A percentile compares a stretch with the other conserved stretches of the same genome.
phyloP scores from a whole-genome alignment of 345 rosid species.

The Bretschneidera sinensis region DNA sequence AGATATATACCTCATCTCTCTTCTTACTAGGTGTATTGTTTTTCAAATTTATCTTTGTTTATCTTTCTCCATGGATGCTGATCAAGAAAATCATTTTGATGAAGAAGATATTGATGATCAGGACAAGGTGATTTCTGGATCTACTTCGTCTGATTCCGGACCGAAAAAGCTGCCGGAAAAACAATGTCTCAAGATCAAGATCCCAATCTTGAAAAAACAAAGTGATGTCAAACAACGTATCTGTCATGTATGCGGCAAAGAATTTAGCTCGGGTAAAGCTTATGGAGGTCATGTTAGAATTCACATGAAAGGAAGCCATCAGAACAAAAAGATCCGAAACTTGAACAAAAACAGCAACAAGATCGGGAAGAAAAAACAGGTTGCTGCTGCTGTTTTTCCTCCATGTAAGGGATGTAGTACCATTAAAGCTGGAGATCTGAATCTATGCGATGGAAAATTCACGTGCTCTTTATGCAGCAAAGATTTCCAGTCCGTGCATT shows the following conservation, averaged over 20 bases:
- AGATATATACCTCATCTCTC: no score
- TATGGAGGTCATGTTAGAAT: conserved; percentile 41
- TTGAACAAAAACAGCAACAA: conserved; percentile 6
- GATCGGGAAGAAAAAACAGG: conserved; percentile 15
- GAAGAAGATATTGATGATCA: no score
- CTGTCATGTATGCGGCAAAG: conserved; percentile 30
- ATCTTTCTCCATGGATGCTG: no score
- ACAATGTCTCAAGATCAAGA: neutral
- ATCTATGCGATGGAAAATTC: conserved; percentile 2
- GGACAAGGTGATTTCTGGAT: no score
- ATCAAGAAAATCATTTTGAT: no score
- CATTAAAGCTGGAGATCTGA: conserved; percentile 22
- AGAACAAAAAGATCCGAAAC: conserved; percentile 22
- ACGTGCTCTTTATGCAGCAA: conserved; percentile 37
- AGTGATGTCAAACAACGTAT: conserved; percentile 9
- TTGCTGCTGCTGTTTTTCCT: no score
- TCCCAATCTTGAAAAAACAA: no score
- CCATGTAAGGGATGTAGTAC: no score
- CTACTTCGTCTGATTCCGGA: neutral
- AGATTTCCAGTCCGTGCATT: conserved; percentile 35
- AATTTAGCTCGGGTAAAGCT: conserved; percentile 37
- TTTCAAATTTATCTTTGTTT: no score
- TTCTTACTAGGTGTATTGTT: no score
- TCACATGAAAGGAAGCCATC: conserved; percentile 26
- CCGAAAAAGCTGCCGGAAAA: neutral